phyloP scores from a whole-genome alignment of 1,284 basidiomycete genomes.

The Cryptococcus neoformans region DNA sequence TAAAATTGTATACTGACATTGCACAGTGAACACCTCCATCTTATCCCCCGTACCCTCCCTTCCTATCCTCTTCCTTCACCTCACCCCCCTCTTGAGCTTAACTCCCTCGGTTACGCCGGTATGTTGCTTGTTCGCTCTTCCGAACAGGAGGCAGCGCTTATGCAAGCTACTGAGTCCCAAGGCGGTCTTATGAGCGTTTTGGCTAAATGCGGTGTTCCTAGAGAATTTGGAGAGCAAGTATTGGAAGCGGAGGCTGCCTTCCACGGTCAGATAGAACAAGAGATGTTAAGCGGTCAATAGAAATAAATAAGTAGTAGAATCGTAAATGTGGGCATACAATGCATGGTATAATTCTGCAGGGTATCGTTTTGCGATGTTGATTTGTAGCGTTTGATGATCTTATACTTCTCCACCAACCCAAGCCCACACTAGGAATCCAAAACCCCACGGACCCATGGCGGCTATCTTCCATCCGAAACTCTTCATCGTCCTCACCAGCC shows the following conservation, averaged over 20 bases:
- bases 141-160: conserved; percentile 64
- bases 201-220: conserved; percentile 37
- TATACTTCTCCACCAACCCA: conserved; percentile 49
- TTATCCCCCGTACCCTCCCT: conserved; percentile 64
- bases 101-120: conserved; percentile 82
- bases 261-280: conserved; percentile 13
- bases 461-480: conserved; percentile 43
- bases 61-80: conserved; percentile 28
- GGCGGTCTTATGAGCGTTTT: conserved; percentile 38
- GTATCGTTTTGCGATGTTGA: background rate
- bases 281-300: background rate
- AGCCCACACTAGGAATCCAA: conserved; percentile 48
- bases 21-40: conserved; percentile 65
- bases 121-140: conserved; percentile 78
- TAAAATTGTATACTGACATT: background rate
- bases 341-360: conserved; percentile 5
- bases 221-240: conserved; percentile 42
- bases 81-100: conserved; percentile 58
- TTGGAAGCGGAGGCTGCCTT: conserved; percentile 26
- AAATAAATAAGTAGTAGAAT: background rate
- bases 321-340: background rate
- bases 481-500: conserved; percentile 14
- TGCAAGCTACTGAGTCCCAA: conserved; percentile 44
- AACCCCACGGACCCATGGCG: conserved; percentile 47
- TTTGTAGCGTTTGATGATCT: background rate